Evolutionary conservation across 2,329 filamentous ascomycete species (phyloP), one percentile per base, ranked within the genome.

Genomic region (Cladosporium austrohemisphaericum): DNA sequence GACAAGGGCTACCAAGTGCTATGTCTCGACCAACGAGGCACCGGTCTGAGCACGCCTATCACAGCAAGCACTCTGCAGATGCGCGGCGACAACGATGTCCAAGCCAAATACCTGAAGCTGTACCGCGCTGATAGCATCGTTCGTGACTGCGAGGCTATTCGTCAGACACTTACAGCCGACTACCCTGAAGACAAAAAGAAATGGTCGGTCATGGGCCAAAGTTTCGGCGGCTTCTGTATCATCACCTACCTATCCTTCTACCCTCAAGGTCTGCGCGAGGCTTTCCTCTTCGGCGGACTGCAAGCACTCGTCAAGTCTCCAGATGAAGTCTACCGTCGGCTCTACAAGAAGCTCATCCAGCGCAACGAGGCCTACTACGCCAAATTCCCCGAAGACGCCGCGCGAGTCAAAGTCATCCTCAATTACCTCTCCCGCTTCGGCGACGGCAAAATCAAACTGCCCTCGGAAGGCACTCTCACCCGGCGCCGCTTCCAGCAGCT

Each of bases 81-180:
- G 10, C 77, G 83, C 31, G 86, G 85, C 4, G 65, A 71, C 46
- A 78, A 80, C 51, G 72, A 79, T 1, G 80, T 80, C 50, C 89
- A 96, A 68, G 86, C 85, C 5, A 78, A 83, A 46, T 95, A 95
- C 60, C 76, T 97, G 55, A 86, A 86, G 65, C 75, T 83, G 31
- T 95, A 95, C 73, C 81, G 92, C 33, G 90, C 92, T 26, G 91
- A 96, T 68, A 93, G 80, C 63, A 94, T 95, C 44, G 90, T 97
- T 32, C 82, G 81, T 38, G 92, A 97, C 62, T 88, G 86, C 55
- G 92, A 97, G 65, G 89, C 91, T 4, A 81, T 97, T 25, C 81
- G 92, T 4, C 79, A 83, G 59, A 84, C 78, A 31, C 73, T 97
- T 47, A 93, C 86, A 0, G 72, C 75, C 4, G 80, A 83, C 44